A percentile compares a stretch with the other conserved stretches of the same genome.
These are phyloP conservation scores for Eleusine indica DNA, from an alignment of 176 grass and related monocot species.

Conservation along the genomic window DNA sequence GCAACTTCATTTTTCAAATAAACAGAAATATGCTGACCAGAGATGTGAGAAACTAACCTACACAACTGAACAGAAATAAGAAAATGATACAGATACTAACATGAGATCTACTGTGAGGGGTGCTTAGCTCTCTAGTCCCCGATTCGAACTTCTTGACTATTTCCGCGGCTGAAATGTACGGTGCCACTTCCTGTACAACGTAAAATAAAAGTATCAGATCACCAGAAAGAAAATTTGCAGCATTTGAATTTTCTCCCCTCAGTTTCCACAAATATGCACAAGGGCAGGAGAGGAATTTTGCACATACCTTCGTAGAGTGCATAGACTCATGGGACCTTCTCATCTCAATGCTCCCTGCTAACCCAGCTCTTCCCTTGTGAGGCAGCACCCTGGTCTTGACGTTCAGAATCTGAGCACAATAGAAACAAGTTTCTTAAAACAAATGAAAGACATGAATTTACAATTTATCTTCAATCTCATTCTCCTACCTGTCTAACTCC, in stretches of 20 bases:
- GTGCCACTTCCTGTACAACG: slow-evolving; percentile 47
- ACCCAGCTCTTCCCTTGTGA: slow-evolving; percentile 69
- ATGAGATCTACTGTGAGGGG: slow-evolving; percentile 48
- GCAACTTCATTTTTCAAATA: background rate
- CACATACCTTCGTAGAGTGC: slow-evolving; percentile 55
- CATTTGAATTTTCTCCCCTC: slow-evolving; percentile 17
- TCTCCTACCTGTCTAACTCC: slow-evolving; percentile 70
- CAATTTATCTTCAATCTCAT: slow-evolving; percentile 5
- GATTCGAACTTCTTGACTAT: slow-evolving; percentile 91
- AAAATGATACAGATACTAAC: slow-evolving; percentile 50
- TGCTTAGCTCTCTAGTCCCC: slow-evolving; percentile 65
- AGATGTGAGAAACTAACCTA: background rate
- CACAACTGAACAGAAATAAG: background rate
- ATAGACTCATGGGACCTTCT: slow-evolving; percentile 39
- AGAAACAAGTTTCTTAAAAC: background rate
- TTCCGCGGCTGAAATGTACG: slow-evolving; percentile 83
- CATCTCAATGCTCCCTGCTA: slow-evolving; percentile 41
- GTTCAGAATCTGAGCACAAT: slow-evolving; percentile 67
- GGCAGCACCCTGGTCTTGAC: slow-evolving; percentile 63
- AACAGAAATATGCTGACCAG: background rate
- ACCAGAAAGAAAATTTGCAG: background rate
- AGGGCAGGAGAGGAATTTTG: slow-evolving; percentile 23
- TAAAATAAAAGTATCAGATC: slow-evolving; percentile 28
- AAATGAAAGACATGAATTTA: background rate
- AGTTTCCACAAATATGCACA: background rate